These are phyloP conservation scores for Rutstroemia sp. DNA, from an alignment of 2,329 filamentous ascomycete genomes.

Conservation along the genomic window DNA sequence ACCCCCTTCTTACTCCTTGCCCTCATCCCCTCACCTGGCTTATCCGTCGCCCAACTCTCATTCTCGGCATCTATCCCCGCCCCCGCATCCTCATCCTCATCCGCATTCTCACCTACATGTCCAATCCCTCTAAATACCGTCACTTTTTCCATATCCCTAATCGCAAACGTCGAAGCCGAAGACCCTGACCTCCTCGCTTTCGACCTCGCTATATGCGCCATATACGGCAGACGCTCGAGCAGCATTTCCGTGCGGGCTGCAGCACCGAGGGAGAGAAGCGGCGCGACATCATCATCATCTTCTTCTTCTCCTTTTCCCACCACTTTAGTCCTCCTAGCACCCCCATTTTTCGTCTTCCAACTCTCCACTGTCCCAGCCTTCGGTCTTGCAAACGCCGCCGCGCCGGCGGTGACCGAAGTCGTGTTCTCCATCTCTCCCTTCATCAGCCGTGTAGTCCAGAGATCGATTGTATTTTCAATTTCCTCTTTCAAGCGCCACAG, in stretches of 20 bases:
- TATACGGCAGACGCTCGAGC: slow-evolving; percentile 81
- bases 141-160: slow-evolving; percentile 33
- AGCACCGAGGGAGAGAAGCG: slow-evolving; percentile 49
- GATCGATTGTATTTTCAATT: slow-evolving; percentile 63
- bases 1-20: slow-evolving; percentile 37
- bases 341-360: slow-evolving; percentile 24
- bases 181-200: slow-evolving; percentile 15
- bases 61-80: slow-evolving; percentile 21
- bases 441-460: slow-evolving; percentile 57
- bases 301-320: slow-evolving; percentile 14
- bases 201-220: slow-evolving; percentile 53
- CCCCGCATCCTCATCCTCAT: slow-evolving; percentile 33
- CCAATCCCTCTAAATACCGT: slow-evolving; percentile 30
- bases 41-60: slow-evolving; percentile 56
- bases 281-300: slow-evolving; percentile 25
- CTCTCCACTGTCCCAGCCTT: slow-evolving; percentile 30
- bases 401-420: slow-evolving; percentile 37
- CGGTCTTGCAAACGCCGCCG: slow-evolving; percentile 42
- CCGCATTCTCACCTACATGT: slow-evolving; percentile 36
- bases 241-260: slow-evolving; percentile 67
- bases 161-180: slow-evolving; percentile 23
- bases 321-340: background rate
- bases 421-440: slow-evolving; percentile 39
- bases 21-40: slow-evolving; percentile 45
- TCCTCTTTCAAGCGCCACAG: slow-evolving; percentile 82